Percentiles rank a stretch among this genome's conserved stretches.
phyloP scores from a whole-genome alignment of 2,329 filamentous ascomycete genomes.

The Beauveria rudraprayagi region DNA sequence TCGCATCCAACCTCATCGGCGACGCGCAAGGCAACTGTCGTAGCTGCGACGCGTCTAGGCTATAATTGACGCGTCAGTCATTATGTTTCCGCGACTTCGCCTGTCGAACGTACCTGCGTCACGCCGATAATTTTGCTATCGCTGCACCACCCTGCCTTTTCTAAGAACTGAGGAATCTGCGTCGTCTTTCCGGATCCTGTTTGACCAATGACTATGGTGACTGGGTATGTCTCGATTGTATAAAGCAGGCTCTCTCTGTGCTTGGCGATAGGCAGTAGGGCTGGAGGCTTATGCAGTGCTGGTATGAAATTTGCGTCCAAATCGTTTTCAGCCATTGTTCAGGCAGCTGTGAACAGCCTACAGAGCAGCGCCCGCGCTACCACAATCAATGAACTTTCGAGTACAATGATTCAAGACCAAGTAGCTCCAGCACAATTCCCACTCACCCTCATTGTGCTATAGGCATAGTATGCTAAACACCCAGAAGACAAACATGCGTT shows the following conservation, averaged over 20 bases:
- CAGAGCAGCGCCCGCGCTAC: neutral
- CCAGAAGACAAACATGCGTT: neutral
- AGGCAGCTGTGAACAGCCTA: neutral
- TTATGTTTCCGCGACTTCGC: constrained; percentile 9
- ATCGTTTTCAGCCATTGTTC: constrained; percentile 47
- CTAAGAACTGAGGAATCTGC: constrained; percentile 86
- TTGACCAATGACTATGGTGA: constrained; percentile 86
- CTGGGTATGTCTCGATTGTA: constrained; percentile 71
- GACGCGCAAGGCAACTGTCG: constrained; percentile 79
- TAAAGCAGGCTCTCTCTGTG: constrained; percentile 76
- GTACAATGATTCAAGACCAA: neutral
- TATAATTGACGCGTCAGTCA: constrained; percentile 26
- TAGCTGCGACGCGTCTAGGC: constrained; percentile 85
- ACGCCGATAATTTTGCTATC: constrained; percentile 78
- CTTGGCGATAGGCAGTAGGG: constrained; percentile 78
- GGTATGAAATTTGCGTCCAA: constrained; percentile 60
- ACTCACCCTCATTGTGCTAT: no score
- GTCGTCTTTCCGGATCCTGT: constrained; percentile 95
- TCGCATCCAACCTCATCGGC: constrained; percentile 84
- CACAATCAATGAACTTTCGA: neutral
- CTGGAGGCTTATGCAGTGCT: constrained; percentile 75
- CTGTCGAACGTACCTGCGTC: constrained; percentile 61
- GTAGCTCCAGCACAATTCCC: neutral
- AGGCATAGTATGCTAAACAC: neutral
- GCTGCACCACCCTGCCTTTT: constrained; percentile 80